These are phyloP conservation scores for Pontederia crassipes DNA, from an alignment of 176 grass and related monocot genomes.

Conservation along the genomic window DNA sequence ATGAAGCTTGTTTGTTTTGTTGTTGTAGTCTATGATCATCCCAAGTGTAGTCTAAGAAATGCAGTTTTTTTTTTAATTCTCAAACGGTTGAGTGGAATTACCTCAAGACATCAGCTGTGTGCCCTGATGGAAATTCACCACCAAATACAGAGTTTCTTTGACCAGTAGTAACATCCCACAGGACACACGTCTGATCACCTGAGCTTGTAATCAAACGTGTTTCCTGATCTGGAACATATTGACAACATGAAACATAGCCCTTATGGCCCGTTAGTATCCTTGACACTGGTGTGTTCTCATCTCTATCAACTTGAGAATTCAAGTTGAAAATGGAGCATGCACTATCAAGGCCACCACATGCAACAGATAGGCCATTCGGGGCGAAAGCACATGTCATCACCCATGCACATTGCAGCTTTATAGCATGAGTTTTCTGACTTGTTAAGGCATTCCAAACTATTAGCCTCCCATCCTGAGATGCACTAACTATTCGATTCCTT, in stretches of 20 bases:
- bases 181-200: slow-evolving; percentile 79
- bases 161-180: slow-evolving; percentile 97
- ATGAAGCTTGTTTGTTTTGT: no score
- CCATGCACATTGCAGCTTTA: slow-evolving; percentile 93
- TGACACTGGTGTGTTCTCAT: slow-evolving; percentile 75
- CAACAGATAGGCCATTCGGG: slow-evolving; percentile 88
- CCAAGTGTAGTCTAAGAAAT: no score
- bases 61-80: not conserved
- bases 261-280: slow-evolving; percentile 90
- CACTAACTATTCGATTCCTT: slow-evolving; percentile 97
- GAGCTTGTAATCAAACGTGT: slow-evolving; percentile 79
- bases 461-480: slow-evolving; percentile 80
- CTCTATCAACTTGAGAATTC: slow-evolving; percentile 73
- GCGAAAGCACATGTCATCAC: slow-evolving; percentile 96
- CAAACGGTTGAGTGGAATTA: slow-evolving; percentile 1
- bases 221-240: slow-evolving; percentile 88
- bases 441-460: slow-evolving; percentile 99
- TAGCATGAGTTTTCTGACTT: slow-evolving; percentile 97
- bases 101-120: slow-evolving; percentile 93
- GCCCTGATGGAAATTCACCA: slow-evolving; percentile 96
- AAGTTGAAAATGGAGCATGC: slow-evolving; percentile 99
- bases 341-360: slow-evolving; percentile 95
- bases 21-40: no score
- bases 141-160: slow-evolving; percentile 95
- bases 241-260: slow-evolving; percentile 91